phyloP scores from a whole-genome alignment of 2,329 filamentous ascomycete species.

The Aspergillus glaucus region DNA sequence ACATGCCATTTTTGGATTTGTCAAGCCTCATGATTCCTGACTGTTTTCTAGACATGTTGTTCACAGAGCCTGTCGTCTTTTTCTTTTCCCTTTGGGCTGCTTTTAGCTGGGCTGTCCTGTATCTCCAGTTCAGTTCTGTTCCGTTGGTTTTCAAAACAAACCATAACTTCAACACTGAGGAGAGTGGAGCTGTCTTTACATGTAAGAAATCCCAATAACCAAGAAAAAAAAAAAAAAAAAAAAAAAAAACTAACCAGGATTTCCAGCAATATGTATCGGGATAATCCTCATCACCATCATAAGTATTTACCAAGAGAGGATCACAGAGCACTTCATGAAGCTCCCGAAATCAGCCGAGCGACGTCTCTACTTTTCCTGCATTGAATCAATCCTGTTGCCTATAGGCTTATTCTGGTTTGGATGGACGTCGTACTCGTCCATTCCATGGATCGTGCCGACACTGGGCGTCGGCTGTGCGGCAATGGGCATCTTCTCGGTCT shows the following conservation, averaged over 20 bases:
- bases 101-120: constrained; percentile 79
- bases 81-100: constrained; percentile 78
- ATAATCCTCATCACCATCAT: constrained; percentile 57
- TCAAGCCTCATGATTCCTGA: neutral
- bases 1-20: neutral
- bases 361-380: constrained; percentile 71
- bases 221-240: neutral
- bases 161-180: constrained; percentile 58
- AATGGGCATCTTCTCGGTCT: constrained; percentile 76
- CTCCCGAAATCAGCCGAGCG: constrained; percentile 57
- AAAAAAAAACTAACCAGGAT: neutral
- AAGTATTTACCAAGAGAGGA: constrained; percentile 63
- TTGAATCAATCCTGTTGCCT: constrained; percentile 66
- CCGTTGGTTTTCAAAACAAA: constrained; percentile 68
- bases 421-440: constrained; percentile 54
- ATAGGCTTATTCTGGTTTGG: constrained; percentile 72
- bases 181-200: constrained; percentile 63
- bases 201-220: constrained; percentile 12
- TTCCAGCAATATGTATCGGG: constrained; percentile 57
- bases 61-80: constrained; percentile 54
- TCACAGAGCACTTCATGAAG: constrained; percentile 49
- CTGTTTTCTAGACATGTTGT: constrained; percentile 39
- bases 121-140: constrained; percentile 70
- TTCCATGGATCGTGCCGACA: constrained; percentile 64
- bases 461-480: constrained; percentile 65